A percentile compares a stretch with the other conserved stretches of the same genome.
phyloP scores from a whole-genome alignment of 2,329 filamentous ascomycete species.

The Pseudogymnoascus destructans region DNA sequence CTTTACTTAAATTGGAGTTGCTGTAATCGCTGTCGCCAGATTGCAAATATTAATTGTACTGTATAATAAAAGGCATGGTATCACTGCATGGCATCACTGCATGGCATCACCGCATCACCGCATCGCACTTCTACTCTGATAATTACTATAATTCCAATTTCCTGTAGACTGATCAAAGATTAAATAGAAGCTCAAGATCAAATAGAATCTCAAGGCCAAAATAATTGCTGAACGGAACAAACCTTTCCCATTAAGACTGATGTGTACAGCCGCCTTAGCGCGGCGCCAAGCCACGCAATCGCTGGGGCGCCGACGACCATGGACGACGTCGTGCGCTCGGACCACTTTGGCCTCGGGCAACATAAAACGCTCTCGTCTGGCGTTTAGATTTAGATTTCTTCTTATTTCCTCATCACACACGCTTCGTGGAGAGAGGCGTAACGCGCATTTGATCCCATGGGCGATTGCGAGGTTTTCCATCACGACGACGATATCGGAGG shows the following conservation, averaged over 20 bases:
- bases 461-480: background rate
- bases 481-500: background rate
- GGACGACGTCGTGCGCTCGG: slow-evolving; percentile 4
- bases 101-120: background rate
- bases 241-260: background rate
- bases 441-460: background rate
- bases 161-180: background rate
- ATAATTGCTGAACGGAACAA: background rate
- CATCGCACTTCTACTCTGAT: background rate
- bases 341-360: background rate
- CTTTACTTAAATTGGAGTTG: too few relatives aligned
- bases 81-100: too few relatives aligned
- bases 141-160: background rate
- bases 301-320: background rate
- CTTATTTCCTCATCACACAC: background rate
- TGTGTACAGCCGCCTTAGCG: background rate
- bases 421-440: background rate
- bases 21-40: too few relatives aligned
- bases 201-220: background rate
- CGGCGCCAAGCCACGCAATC: background rate
- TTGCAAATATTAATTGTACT: background rate
- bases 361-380: background rate
- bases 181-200: background rate
- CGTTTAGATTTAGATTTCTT: background rate
- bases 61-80: too few relatives aligned